Base-by-base conservation (phyloP, 345 rosid species). In the Lepidium didymum region DNA sequence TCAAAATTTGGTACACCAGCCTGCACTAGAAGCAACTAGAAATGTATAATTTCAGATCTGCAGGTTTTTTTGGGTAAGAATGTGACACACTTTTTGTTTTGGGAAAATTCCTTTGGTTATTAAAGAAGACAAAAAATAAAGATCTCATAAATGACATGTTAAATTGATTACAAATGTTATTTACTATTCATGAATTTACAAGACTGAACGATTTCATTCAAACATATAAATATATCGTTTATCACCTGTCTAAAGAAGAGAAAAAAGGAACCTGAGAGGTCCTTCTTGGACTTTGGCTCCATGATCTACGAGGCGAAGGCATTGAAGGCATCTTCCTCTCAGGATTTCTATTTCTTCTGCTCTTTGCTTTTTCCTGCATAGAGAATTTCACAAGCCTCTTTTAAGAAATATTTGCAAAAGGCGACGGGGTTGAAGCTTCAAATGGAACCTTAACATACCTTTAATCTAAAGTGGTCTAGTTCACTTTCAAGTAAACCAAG, bases 401-500 rank as follows among this genome's bases (percentile, higher is more conserved):
- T 54, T 69, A 57, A 15, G 3, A 5, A 31, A 18, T 38, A 42
- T 52, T 10, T 44, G 25, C 10, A 8, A n/a, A 67, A 37, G 3
- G 16, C 57, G 55, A 69, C 12, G 10, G 16, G 38, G 37, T 31
- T 14, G 29, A 57, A 14, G 67, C 61, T 34, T 52, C 23, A 59
- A 27, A 55, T 35, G 3, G 18, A 36, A 13, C 2, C 15, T 5
- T 18, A 35, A 37, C 29, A 36, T 74, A 87, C 96, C 88, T 86
- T 85, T 8, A 70, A 66, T 43, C 79, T 81, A 73, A 87, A 70
- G 64, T 85, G 81, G 49, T 84, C 78, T 75, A 90, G 12, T 78
- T 89, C 96, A 68, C 87, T 79, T 75, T 86, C 96, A 66, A 82
- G 76, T 23, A 79, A 86, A 70, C 55, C 60, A 52, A 90, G 45